Percentiles rank a stretch among this genome's conserved stretches.
These are phyloP conservation scores for Pilaira anomala DNA, from an alignment of 192 early-diverging fungal species.

Conservation along the genomic window DNA sequence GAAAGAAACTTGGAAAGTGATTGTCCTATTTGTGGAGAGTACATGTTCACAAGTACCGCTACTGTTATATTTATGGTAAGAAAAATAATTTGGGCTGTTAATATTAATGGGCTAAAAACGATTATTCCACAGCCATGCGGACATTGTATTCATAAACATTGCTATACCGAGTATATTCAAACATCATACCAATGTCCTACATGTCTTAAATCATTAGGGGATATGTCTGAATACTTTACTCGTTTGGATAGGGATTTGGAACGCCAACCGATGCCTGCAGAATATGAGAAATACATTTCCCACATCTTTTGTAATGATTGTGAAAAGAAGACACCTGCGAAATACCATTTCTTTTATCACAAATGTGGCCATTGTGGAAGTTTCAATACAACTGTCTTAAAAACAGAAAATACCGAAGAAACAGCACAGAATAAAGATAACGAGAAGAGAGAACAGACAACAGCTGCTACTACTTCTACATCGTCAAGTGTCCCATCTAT, in stretches of 20 bases:
- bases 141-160: conserved; percentile 88
- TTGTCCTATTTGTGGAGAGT: conserved; percentile 96
- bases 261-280: conserved; percentile 84
- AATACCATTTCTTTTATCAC: conserved; percentile 96
- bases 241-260: conserved; percentile 80
- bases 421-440: neutral
- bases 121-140: conserved; percentile 68
- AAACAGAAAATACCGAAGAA: conserved; percentile 43
- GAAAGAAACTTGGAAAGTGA: conserved; percentile 88
- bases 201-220: conserved; percentile 85
- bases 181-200: conserved; percentile 95
- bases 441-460: neutral
- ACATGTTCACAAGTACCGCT: conserved; percentile 84
- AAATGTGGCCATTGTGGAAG: conserved; percentile 81
- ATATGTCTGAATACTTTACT: conserved; percentile 78
- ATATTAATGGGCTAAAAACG: neutral
- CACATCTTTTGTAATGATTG: conserved; percentile 95
- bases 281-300: conserved; percentile 72
- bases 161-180: conserved; percentile 79
- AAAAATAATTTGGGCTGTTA: neutral
- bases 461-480: no score
- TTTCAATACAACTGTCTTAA: conserved; percentile 88
- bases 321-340: conserved; percentile 75
- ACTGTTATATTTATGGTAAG: conserved; percentile 81
- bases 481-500: neutral